Evolutionary conservation across 331 rosid genomes (phyloP), one percentile per base, ranked within the genome.

Genomic region (Acacia concinna): DNA sequence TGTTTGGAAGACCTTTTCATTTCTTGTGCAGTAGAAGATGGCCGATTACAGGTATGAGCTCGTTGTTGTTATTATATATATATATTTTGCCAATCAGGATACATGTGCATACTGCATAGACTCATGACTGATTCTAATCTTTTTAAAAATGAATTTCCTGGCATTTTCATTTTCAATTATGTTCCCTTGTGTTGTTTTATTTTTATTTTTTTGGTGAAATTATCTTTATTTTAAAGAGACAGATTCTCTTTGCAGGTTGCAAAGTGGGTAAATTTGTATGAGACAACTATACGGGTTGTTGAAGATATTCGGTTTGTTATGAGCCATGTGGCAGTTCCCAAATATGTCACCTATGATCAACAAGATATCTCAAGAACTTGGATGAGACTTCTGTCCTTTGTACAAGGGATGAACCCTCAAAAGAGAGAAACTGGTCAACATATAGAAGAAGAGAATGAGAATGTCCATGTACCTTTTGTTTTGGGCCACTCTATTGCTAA

Each of bases 241-340:
- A 30, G 67, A 76, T 64, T 60, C 43, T 34, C 60, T 49, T 85
- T 81, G 73, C 85, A 96, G 99, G 89, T 90, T 85, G 68, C 87
- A 51, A 90, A 41, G 84, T 96, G 90, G 91, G 88, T 81, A 77
- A 79, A 73, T 77, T 86, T 90, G 87, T 84, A 85, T 68, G 95
- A 93, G 27, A 84, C 91, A 43, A 93, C 97, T 20, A 43, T 90
- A 71, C 98, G 98, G 32, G 93, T 93, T 73, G 79, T 90, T 83
- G 98, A 96, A 84, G 99, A 96, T 89, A 84, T 96, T 86, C 91
- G 97, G 54, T 96, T 96, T 90, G 98, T 92, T 51, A 85, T 96
- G 99, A 90, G 97, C 80, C 99, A 96, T 81, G 82, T 84, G 71
- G 78, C 56, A 74, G 98, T 96, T 69, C 87, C 97, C 75, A 87